phyloP scores from a whole-genome alignment of 345 rosid genomes.

The Reutealis trisperma region DNA sequence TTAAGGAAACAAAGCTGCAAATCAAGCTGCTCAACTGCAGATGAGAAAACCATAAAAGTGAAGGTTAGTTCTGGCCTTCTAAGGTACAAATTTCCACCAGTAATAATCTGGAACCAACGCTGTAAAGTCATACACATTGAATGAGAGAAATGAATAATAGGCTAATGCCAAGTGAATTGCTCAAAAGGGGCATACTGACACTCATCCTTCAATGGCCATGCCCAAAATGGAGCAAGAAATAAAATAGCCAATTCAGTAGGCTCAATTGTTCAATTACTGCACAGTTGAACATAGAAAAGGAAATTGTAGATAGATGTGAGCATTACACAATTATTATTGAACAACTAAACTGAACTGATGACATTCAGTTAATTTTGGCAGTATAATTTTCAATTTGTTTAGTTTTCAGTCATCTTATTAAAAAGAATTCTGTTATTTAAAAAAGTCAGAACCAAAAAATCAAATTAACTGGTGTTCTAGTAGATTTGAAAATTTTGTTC shows the following conservation, averaged over 20 bases:
- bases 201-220: not conserved
- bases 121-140: not conserved
- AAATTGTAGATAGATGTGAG: too few species aligned
- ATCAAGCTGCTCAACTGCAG: slow-evolving; percentile 69
- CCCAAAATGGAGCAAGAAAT: not conserved
- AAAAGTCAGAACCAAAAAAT: too few species aligned
- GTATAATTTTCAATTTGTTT: too few species aligned
- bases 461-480: too few species aligned
- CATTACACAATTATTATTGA: too few species aligned
- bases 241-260: not conserved
- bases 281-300: too few species aligned
- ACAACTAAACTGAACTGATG: not conserved
- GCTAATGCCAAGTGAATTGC: not conserved
- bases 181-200: not conserved
- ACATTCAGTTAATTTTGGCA: too few species aligned
- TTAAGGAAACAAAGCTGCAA: slow-evolving; percentile 63
- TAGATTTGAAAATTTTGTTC: too few species aligned
- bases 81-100: not conserved
- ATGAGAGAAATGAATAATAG: not conserved
- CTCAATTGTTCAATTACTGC: too few species aligned
- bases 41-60: not conserved
- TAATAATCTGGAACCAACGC: not conserved
- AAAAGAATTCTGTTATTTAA: too few species aligned
- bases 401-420: too few species aligned
- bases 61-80: not conserved